Conservation (phyloP, 2,329 filamentous ascomycete genomes). For the Aspergillus sergii region DNA sequence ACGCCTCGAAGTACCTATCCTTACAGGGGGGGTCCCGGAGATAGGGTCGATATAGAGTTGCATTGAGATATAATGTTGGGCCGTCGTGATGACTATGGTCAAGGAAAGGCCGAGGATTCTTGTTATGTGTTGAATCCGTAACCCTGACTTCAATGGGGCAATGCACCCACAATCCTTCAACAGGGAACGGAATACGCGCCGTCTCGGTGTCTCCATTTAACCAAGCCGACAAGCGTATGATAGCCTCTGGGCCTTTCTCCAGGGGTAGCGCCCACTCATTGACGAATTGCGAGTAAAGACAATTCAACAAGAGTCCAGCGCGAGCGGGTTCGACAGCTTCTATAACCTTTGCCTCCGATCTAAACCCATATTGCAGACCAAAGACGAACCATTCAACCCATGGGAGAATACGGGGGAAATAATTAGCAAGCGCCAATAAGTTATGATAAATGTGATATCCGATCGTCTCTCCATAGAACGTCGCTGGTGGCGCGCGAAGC, state of each 20-base stretch:
- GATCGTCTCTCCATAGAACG: constrained; percentile 78
- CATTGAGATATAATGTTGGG: constrained; percentile 85
- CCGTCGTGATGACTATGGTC: constrained; percentile 70
- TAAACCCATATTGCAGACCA: constrained; percentile 95
- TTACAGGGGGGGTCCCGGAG: constrained; percentile 74
- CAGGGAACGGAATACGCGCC: constrained; percentile 76
- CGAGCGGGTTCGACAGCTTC: constrained; percentile 79
- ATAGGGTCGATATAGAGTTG: constrained; percentile 85
- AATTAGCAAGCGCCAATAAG: constrained; percentile 78
- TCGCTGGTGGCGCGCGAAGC: constrained; percentile 60
- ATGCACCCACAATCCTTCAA: constrained; percentile 79
- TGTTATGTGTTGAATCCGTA: constrained; percentile 63
- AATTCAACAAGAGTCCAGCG: constrained; percentile 89
- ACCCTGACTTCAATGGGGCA: constrained; percentile 92
- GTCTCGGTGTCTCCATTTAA: constrained; percentile 72
- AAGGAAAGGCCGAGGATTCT: constrained; percentile 63
- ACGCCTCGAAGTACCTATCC: constrained; percentile 80
- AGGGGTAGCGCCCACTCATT: constrained; percentile 97
- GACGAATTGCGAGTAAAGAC: constrained; percentile 96
- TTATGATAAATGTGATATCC: constrained; percentile 93
- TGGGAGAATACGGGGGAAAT: constrained; percentile 76
- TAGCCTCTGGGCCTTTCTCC: constrained; percentile 80
- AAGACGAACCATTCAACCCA: constrained; percentile 97
- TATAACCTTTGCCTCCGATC: constrained; percentile 62
- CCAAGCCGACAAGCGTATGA: constrained; percentile 83